phyloP scores from a whole-genome alignment of 1,284 basidiomycete species.

The Schizopora paradoxa region DNA sequence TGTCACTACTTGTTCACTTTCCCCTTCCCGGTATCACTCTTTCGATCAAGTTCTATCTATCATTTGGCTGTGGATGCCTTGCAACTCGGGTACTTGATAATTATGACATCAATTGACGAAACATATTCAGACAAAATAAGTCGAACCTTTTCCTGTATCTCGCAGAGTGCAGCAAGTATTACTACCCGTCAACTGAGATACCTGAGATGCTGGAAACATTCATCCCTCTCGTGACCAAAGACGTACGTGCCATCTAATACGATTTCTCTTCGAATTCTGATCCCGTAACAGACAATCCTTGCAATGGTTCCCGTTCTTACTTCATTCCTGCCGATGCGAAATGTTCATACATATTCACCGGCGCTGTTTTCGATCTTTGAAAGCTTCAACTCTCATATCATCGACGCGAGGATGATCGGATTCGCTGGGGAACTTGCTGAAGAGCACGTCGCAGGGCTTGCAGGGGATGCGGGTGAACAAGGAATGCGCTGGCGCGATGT shows the following conservation, averaged over 20 bases:
- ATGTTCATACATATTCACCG: slow-evolving; percentile 67
- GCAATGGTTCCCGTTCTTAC: slow-evolving; percentile 68
- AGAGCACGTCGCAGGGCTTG: slow-evolving; percentile 65
- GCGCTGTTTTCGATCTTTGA: slow-evolving; percentile 80
- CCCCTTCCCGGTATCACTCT: too few relatives aligned
- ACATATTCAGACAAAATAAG: slow-evolving; percentile 47
- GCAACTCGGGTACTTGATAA: slow-evolving; percentile 11
- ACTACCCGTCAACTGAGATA: slow-evolving; percentile 64
- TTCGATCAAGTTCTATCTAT: too few relatives aligned
- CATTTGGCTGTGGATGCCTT: too few relatives aligned
- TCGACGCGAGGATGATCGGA: slow-evolving; percentile 86
- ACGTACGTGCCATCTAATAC: slow-evolving; percentile 36
- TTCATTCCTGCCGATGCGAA: slow-evolving; percentile 70
- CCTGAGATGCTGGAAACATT: slow-evolving; percentile 70
- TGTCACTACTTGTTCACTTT: slow-evolving; percentile 10
- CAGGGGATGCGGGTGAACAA: slow-evolving; percentile 46
- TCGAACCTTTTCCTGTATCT: slow-evolving; percentile 67
- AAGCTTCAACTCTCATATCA: slow-evolving; percentile 72
- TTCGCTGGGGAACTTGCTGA: slow-evolving; percentile 73
- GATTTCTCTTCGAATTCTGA: slow-evolving; percentile 9
- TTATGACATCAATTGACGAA: neutral
- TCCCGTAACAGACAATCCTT: slow-evolving; percentile 45
- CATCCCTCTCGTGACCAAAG: slow-evolving; percentile 59
- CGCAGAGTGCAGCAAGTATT: slow-evolving; percentile 65
- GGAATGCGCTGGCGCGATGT: slow-evolving; percentile 68